phyloP scores from a whole-genome alignment of 225 moss, liverwort and hornwort genomes.

The Polytrichum commune region DNA sequence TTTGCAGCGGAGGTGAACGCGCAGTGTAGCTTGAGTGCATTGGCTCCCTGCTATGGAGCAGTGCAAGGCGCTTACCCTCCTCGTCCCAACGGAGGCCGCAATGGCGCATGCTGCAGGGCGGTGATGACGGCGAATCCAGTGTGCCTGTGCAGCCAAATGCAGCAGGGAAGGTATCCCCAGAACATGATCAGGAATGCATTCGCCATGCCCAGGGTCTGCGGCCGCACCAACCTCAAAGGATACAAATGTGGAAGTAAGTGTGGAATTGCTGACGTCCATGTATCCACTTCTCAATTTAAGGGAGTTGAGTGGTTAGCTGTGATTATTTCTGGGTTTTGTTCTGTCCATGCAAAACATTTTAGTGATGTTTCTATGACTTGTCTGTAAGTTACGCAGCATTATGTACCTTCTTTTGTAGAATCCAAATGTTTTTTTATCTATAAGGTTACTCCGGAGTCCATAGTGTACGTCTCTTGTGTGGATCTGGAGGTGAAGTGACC shows the following conservation, averaged over 20 bases:
- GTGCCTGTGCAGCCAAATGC: slow-evolving; percentile 18
- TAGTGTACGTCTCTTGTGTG: too few relatives aligned
- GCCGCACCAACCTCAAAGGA: slow-evolving; percentile 20
- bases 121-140: slow-evolving; percentile 17
- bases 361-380: too few relatives aligned
- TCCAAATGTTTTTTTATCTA: too few relatives aligned
- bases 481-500: too few relatives aligned
- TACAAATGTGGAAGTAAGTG: slow-evolving; percentile 16
- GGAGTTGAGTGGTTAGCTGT: too few relatives aligned
- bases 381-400: too few relatives aligned
- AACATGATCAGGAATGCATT: slow-evolving; percentile 12
- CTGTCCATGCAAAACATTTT: too few relatives aligned
- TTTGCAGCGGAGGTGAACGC: slow-evolving; percentile 2
- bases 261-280: too few relatives aligned
- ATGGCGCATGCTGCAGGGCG: slow-evolving; percentile 7
- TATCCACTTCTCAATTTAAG: too few relatives aligned
- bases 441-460: too few relatives aligned
- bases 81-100: neutral
- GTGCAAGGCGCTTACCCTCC: slow-evolving; percentile 19
- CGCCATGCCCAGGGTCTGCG: slow-evolving; percentile 20
- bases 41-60: slow-evolving; percentile 7
- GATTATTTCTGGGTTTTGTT: too few relatives aligned
- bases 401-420: too few relatives aligned
- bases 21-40: slow-evolving; percentile 9
- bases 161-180: neutral